Base-by-base conservation (phyloP, 805 yeast genomes). In the Pichia ethanolica region DNA sequence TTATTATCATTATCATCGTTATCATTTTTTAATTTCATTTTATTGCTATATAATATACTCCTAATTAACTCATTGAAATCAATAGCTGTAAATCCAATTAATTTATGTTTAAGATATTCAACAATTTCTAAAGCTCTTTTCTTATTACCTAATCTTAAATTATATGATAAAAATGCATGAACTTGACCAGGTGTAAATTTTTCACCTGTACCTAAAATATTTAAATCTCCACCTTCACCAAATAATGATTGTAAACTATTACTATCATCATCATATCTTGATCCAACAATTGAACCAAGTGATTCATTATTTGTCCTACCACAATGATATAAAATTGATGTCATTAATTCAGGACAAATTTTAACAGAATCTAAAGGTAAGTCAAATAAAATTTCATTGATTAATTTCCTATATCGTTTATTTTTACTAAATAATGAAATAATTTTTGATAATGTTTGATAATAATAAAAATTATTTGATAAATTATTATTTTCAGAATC, bases 311-410 rank as follows among this genome's bases (percentile, higher is more conserved):
- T 44, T 1, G 61, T 58, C 34, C 67, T 50, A 1, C 64, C 48
- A 42, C 67, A 57, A 52, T 68, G 67, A 27, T 56, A 48, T 5
- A 66, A 40, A 32, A 68, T 49, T 1, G 69, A 53, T 7, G 61
- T 53, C 71, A 68, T 65, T 39, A 68, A 54, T 20, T 55, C 55
- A 1, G 72, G 71, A 28, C 64, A 60, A 3, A 64, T 56, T 35
- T 57, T 57, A 30, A 68, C 63, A 1, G 70, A 63, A 30, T 64
- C 62, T 28, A 67, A 54, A 1, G 72, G 71, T n/a, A 68, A 47
- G 36, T 60, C 55, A 28, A 53, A 50, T 3, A 68, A 58, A 13
- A 68, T 27, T 5, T 59, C 55, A 10, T 53, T 49, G 5, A 68
- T 63, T 30, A 65, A 39, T 3, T 33, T 20, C 12, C 59, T 52